Conservation (phyloP, 169 alveolate species). For the Eimeria maxima region DNA sequence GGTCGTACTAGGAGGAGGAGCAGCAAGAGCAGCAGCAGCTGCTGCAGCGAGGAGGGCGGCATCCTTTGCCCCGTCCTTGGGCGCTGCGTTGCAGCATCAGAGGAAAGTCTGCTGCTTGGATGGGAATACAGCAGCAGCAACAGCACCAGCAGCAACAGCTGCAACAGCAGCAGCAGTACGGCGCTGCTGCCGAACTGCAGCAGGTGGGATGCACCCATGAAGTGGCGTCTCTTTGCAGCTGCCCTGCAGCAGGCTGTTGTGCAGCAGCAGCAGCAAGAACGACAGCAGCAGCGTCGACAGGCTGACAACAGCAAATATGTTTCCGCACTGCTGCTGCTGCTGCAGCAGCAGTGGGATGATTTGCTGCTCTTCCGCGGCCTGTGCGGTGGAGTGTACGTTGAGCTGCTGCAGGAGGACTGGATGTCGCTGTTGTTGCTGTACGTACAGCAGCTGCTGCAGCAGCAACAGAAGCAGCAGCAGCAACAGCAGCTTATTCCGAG, state of each 20-base stretch:
- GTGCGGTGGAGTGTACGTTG: slow-evolving; percentile 52
- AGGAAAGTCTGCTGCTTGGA: neutral
- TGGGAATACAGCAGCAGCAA: slow-evolving; percentile 50
- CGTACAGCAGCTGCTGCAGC: slow-evolving; percentile 61
- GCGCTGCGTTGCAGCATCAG: neutral
- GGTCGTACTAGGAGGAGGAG: neutral
- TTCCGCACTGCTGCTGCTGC: neutral
- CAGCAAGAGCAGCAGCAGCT: slow-evolving; percentile 15
- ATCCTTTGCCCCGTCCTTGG: slow-evolving; percentile 22
- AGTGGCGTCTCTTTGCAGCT: slow-evolving; percentile 36
- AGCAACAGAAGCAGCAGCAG: neutral
- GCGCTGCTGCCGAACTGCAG: neutral
- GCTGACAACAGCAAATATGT: slow-evolving; percentile 24
- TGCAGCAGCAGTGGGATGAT: slow-evolving; percentile 41
- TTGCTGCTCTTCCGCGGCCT: slow-evolving; percentile 52
- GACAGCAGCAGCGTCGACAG: neutral
- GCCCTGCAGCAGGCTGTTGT: neutral
- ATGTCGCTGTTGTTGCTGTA: slow-evolving; percentile 24
- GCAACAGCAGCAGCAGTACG: neutral
- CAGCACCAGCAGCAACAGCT: slow-evolving; percentile 12
- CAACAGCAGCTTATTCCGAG: neutral
- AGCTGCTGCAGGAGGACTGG: slow-evolving; percentile 54
- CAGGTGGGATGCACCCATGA: slow-evolving; percentile 35
- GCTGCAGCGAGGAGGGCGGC: neutral
- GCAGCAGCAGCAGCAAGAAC: neutral